These are phyloP conservation scores for Funneliformis geosporum DNA, from an alignment of 192 early-diverging fungal species.

Conservation along the genomic window DNA sequence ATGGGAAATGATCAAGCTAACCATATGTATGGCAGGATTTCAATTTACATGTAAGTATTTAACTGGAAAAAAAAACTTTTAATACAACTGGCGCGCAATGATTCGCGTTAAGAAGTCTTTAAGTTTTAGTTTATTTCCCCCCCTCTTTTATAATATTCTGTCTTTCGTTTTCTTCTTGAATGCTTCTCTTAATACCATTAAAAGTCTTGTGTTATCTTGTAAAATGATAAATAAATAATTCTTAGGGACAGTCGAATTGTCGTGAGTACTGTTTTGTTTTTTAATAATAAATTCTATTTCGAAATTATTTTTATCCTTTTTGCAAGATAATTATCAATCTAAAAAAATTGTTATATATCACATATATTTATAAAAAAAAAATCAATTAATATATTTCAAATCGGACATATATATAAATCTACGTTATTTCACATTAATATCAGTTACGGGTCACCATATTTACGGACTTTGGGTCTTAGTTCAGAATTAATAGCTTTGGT, in stretches of 20 bases:
- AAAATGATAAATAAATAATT: not conserved
- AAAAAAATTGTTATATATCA: not conserved
- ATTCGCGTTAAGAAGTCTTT: not conserved
- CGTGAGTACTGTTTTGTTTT: slow-evolving; percentile 40
- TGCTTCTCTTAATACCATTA: not conserved
- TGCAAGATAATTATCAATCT: not conserved
- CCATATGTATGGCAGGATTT: slow-evolving; percentile 63
- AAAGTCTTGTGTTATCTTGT: not conserved
- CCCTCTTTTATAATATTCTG: not conserved
- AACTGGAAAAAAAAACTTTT: not conserved
- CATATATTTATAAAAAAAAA: not conserved
- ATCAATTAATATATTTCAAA: not conserved
- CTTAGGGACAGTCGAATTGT: slow-evolving; percentile 72
- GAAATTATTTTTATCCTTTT: not conserved
- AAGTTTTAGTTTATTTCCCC: not conserved
- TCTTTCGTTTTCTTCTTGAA: not conserved
- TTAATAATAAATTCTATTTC: too few relatives aligned
- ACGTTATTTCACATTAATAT: slow-evolving; percentile 5
- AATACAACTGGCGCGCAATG: too few relatives aligned
- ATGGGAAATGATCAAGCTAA: slow-evolving; percentile 44
- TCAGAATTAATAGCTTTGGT: slow-evolving; percentile 68
- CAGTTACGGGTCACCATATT: slow-evolving; percentile 75
- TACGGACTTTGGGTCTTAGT: slow-evolving; percentile 64
- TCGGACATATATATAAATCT: not conserved
- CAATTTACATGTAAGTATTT: slow-evolving; percentile 68